A percentile compares a stretch with the other conserved stretches of the same genome.
Conservation (phyloP, 164 flowering plant genomes). For the Liriodendron chinense region DNA sequence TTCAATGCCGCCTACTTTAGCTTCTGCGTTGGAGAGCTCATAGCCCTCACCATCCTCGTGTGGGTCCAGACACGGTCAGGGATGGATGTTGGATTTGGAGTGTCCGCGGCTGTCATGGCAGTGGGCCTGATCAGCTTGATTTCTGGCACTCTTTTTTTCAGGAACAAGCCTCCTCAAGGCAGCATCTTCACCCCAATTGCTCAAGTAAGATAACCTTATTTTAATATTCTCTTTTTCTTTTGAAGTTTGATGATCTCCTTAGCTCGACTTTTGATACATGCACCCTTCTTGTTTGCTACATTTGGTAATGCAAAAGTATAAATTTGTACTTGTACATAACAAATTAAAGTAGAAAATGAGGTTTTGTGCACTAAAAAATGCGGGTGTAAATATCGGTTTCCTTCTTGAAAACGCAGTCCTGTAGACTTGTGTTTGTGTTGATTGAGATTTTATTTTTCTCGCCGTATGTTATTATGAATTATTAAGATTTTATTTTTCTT, state of each 20-base stretch:
- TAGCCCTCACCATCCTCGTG: conserved; percentile 81
- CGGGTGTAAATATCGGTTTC: too few relatives aligned
- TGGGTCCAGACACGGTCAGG: conserved; percentile 92
- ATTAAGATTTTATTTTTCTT: too few relatives aligned
- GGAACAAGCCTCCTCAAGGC: conserved; percentile 79
- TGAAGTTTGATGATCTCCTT: neutral
- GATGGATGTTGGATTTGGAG: conserved; percentile 89
- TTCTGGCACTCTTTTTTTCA: conserved; percentile 60
- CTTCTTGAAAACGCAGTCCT: too few relatives aligned
- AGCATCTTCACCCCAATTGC: conserved; percentile 84
- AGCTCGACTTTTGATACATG: neutral
- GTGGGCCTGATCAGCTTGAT: conserved; percentile 67
- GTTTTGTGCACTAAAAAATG: too few relatives aligned
- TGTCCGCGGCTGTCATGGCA: conserved; percentile 86
- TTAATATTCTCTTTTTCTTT: neutral
- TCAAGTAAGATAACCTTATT: conserved; percentile 44
- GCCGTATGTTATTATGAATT: too few relatives aligned
- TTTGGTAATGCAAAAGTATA: neutral
- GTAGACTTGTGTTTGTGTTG: neutral
- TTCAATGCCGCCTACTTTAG: conserved; percentile 92
- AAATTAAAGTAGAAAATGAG: too few relatives aligned
- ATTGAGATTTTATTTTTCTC: neutral
- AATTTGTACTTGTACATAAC: neutral
- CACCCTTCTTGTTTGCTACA: neutral
- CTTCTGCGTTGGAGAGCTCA: conserved; percentile 79